Base-by-base conservation (phyloP, 805 yeast genomes). In the Jamesozyma spencerorum region DNA sequence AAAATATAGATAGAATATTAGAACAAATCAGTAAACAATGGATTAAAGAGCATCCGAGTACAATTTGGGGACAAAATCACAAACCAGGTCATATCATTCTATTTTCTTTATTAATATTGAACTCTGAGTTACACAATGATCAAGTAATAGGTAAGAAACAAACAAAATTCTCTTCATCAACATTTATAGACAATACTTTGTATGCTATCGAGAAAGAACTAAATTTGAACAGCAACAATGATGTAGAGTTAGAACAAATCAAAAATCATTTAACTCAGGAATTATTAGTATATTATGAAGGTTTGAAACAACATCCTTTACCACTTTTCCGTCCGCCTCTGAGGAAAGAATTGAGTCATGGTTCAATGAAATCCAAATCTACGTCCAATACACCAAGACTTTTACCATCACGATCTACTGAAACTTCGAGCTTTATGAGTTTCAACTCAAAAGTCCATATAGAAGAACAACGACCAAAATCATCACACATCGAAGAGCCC, bases 61-160 rank as follows among this genome's bases (percentile, higher is more conserved):
- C 53, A 0, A 30, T 42, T 22, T 55, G 69, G 67, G 33, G 77
- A 66, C 55, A 70, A 66, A 55, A 75, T 71, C 53, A 62, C 60
- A 41, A 72, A 68, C 53, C 83, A 69, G 77, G 82, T 44, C 85
- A 84, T 58, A 75, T 85, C 26, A 70, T 84, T 3, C 69, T 84
- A 29, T 85, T 84, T 60, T 72, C 87, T 2, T 63, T 85, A 49
- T 68, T 85, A 38, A 70, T 85, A 38, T 66, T 84, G 39, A 85
- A 85, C 59, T 82, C 94, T 0, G 87, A 86, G 40, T 63, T 85
- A 30, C 86, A 85, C 62, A 79, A 79, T 42, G 71, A 67, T 39
- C 60, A 53, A 39, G 36, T 33, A 24, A 24, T 34, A 7, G 67
- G 58, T 44, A 48, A 46, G 37, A 66, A 58, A 36, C 55, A 53